Evolutionary conservation across 306 rosid genomes (phyloP), one percentile per base, ranked within the genome.

Genomic region (Gynostemma pentaphyllum): DNA sequence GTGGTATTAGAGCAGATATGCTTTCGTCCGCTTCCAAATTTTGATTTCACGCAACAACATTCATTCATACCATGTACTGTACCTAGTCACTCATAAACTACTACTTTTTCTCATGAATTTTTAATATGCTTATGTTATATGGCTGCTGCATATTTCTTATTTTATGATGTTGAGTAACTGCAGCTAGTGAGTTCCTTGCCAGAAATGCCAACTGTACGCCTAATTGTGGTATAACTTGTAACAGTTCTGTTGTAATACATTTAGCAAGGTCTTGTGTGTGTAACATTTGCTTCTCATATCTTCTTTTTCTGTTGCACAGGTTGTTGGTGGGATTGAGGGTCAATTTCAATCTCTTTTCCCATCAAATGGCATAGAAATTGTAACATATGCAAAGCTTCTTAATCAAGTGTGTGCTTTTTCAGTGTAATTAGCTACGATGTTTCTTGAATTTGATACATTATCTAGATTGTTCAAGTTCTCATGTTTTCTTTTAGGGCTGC

Each of bases 171-270:
- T 62, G 61, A 69, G 66, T 40, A 32, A 32, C 78, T 79, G 80
- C 95, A 90, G 97, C 70, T 90, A 77, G 62, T 90, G 83, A 90
- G 85, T 83, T 74, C 70, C 81, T 77, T 90, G 73, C 75, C 89
- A 13, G 95, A 87, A 55, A 80, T 90, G 67, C 83, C 97, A 66
- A 79, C 87, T 37, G 86, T 87, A 27, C 90, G 88, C 37, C 77
- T 90, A 34, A 74, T 90, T 46, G 97, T 87, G 97, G 97, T 90
- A 90, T 53, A 89, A 68, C 32, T 54, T 63, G 55, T 44, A 32
- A 32, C 37, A 32, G 70, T 75, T 62, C 26, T 54, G 47, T 32
- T 32, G 7, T 32, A 32, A 32, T 32, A 32, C 37, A 32, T 32
- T 32, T 32, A 32, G 7, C 37, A 32, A 32, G 37, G 37, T 32